Base-by-base conservation (phyloP, 306 rosid species). In the Lathyrus tuberosus region DNA sequence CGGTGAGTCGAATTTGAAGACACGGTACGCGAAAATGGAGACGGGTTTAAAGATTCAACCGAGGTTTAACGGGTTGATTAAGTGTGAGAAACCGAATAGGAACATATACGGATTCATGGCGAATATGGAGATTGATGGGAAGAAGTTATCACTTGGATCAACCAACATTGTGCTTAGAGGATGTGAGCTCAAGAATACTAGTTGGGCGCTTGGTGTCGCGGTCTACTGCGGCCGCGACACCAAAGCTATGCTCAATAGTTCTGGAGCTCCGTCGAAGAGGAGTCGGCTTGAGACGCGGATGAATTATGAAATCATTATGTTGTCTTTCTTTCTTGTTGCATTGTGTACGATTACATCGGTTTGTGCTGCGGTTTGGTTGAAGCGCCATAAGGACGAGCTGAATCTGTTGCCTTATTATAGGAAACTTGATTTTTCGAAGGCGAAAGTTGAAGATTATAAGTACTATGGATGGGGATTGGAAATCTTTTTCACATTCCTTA, bases 231-330 rank as follows among this genome's bases (percentile, higher is more conserved):
- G 99, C 9, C 71, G 79, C 10, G 99, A 94, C 67, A 94, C 97
- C 40, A 94, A 94, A 74, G 97, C 76, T 43, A 94, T 91, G 97
- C 89, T 94, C 47, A 94, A 94, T 40, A 91, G 73, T 82, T 84
- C 99, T 3, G 99, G 99, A 49, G 95, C 99, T 70, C 97, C 99
- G 24, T 91, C 97, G 6, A 94, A 91, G 84, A 84, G 97, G 78
- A 94, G 99, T 67, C 80, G 91, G 74, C 86, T 94, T 2, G 99
- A 91, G 89, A 94, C 95, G 7, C 89, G 84, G 1, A 94, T 94
- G 99, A 94, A 94, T 66, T 12, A 4, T 0, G 96, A 94, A 85
- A 91, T 94, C 81, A 87, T 91, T 57, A 15, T 84, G 14, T 88
- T 94, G 18, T 88, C 99, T 1, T 48, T 80, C 65, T 91, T 85